A percentile compares a stretch with the other conserved stretches of the same genome.
Evolutionary conservation across 176 grass and related monocot genomes (phyloP).

Genomic region (Aegilops sharonensis): DNA sequence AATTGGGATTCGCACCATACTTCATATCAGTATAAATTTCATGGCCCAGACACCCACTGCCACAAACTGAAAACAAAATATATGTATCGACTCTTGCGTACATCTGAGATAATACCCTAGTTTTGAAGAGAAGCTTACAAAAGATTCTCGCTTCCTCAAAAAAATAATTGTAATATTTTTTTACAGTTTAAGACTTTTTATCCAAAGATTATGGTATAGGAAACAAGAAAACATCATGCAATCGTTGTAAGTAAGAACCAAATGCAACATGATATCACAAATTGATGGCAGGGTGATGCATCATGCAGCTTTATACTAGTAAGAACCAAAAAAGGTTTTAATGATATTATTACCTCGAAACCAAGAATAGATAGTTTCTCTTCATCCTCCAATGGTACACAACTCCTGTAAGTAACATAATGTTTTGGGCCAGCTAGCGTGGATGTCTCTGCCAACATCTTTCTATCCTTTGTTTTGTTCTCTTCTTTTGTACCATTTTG

Average conservation of each 20-base stretch:
- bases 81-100: not conserved
- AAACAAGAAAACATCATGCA: conserved; percentile 6
- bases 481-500: conserved; percentile 51
- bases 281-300: not conserved
- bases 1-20: not conserved
- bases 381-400: conserved; percentile 64
- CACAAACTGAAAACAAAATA: not conserved
- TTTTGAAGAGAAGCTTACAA: not conserved
- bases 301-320: not conserved
- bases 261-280: too few species aligned
- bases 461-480: conserved; percentile 57
- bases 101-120: not conserved
- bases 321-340: not conserved
- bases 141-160: not conserved
- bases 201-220: not conserved
- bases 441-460: conserved; percentile 60
- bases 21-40: not conserved
- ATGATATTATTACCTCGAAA: conserved; percentile 75
- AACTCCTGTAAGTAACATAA: conserved; percentile 91
- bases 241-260: too few species aligned
- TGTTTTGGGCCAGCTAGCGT: conserved; percentile 31
- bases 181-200: not conserved
- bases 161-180: not conserved
- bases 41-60: not conserved
- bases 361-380: conserved; percentile 85